Evolutionary conservation across 768 basidiomycete genomes (phyloP).

Genomic region (Pleurotus platypus): DNA sequence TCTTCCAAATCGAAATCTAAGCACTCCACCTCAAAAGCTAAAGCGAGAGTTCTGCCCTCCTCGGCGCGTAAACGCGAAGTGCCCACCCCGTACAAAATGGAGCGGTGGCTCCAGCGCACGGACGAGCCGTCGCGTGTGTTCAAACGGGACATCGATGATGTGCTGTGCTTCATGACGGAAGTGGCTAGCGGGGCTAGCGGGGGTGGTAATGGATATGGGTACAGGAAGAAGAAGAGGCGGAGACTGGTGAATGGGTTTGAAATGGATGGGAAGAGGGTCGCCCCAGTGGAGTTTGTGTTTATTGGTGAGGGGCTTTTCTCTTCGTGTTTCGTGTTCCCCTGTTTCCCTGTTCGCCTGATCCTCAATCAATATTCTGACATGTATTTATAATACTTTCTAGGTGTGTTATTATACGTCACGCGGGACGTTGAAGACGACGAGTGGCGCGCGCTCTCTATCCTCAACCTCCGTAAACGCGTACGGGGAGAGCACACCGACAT

Average conservation of each 20-base stretch:
- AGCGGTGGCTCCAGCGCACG: conserved; percentile 42
- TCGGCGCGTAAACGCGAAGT: conserved; percentile 22
- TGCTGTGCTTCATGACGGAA: conserved; percentile 50
- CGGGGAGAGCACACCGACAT: conserved; percentile 60
- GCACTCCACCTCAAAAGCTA: no score
- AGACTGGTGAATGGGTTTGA: conserved; percentile 46
- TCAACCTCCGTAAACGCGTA: conserved; percentile 51
- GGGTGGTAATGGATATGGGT: neutral
- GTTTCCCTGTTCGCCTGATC: no score
- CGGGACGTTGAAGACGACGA: conserved; percentile 38
- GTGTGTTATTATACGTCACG: conserved; percentile 61
- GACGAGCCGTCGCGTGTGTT: conserved; percentile 44
- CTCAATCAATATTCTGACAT: neutral
- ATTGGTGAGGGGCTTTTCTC: conserved; percentile 47
- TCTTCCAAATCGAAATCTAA: no score
- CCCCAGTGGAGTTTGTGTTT: conserved; percentile 78
- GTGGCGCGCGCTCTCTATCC: conserved; percentile 52
- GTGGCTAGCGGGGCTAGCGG: conserved; percentile 37
- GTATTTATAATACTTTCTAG: conserved; percentile 28
- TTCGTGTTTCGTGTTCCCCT: no score
- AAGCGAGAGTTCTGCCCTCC: no score
- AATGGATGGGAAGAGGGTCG: conserved; percentile 54
- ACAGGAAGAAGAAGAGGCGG: conserved; percentile 11
- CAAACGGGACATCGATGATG: conserved; percentile 49
- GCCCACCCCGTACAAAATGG: conserved; percentile 54